Evolutionary conservation across 129 eudicot species (phyloP).

Genomic region (Gnaphalium uliginosum): DNA sequence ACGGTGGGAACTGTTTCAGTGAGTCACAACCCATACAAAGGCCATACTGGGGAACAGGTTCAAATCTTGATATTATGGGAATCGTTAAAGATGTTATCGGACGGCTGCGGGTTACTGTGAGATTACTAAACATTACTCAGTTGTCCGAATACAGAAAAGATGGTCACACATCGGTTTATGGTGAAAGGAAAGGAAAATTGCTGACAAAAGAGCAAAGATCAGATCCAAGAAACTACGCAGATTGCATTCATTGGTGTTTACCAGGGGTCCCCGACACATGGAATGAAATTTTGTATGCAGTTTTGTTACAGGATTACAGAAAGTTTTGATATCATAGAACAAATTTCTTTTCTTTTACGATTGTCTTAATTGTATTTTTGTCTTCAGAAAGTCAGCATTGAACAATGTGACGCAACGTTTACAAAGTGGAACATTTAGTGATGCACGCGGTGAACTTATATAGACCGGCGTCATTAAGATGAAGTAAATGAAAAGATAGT

Average conservation of each 20-base stretch:
- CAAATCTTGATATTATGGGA: slow-evolving; percentile 80
- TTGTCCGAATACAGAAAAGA: slow-evolving; percentile 83
- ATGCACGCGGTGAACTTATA: background rate
- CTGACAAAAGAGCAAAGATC: slow-evolving; percentile 74
- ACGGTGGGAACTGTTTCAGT: slow-evolving; percentile 71
- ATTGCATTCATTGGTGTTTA: slow-evolving; percentile 97
- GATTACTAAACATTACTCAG: slow-evolving; percentile 78
- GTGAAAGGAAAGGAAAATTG: slow-evolving; percentile 89
- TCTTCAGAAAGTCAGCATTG: background rate
- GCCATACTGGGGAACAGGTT: slow-evolving; percentile 89
- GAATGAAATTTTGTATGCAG: slow-evolving; percentile 84
- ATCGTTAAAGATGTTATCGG: slow-evolving; percentile 55
- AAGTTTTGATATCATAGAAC: slow-evolving; percentile 15
- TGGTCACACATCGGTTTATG: slow-evolving; percentile 79
- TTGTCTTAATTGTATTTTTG: slow-evolving; percentile 5
- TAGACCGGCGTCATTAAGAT: too few species aligned
- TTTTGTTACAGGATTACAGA: slow-evolving; percentile 69
- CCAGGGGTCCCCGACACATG: slow-evolving; percentile 97
- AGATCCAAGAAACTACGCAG: slow-evolving; percentile 76
- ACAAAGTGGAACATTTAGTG: background rate
- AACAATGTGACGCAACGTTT: background rate
- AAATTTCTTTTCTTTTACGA: background rate
- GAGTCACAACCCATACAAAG: slow-evolving; percentile 71
- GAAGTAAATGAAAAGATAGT: too few species aligned
- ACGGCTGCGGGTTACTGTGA: slow-evolving; percentile 47